A percentile compares a stretch with the other conserved stretches of the same genome.
phyloP scores from a whole-genome alignment of 495 filamentous ascomycete species.

The Collariella sp. region DNA sequence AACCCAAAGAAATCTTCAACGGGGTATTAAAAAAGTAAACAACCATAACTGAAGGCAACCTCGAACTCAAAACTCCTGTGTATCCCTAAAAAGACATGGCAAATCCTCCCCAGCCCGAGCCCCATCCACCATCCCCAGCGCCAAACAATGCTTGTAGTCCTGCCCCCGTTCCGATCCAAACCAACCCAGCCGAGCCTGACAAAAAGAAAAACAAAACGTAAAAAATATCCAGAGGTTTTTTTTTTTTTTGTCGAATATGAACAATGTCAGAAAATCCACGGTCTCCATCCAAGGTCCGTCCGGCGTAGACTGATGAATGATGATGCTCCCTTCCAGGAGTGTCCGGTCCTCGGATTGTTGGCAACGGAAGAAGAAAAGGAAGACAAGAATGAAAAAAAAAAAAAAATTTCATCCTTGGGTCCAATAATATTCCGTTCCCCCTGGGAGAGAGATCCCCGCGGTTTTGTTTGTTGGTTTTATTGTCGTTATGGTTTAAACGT shows the following conservation, averaged over 20 bases:
- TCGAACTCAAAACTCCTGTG: too few species aligned
- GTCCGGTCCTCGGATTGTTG: background rate
- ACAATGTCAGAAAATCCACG: background rate
- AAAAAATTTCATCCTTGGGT: background rate
- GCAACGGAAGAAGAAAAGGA: too few species aligned
- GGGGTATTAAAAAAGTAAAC: too few species aligned
- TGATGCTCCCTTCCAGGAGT: too few species aligned
- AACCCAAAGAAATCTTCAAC: too few species aligned
- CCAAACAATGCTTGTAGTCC: background rate
- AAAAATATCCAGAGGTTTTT: background rate
- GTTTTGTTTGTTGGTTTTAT: background rate
- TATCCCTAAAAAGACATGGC: too few species aligned
- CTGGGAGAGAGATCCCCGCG: too few species aligned
- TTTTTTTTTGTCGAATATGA: constrained; percentile 1
- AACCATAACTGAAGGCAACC: too few species aligned
- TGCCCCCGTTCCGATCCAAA: background rate
- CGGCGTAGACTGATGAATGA: too few species aligned
- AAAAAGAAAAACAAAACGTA: background rate
- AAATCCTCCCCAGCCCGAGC: too few species aligned
- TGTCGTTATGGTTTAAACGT: background rate
- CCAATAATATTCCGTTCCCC: background rate
- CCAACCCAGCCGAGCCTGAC: too few species aligned
- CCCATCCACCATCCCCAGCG: background rate
- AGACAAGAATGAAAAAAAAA: background rate
- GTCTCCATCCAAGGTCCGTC: background rate